These are phyloP conservation scores for Crithidia expoeki DNA, from an alignment of 208 protist genomes.

Conservation along the genomic window DNA sequence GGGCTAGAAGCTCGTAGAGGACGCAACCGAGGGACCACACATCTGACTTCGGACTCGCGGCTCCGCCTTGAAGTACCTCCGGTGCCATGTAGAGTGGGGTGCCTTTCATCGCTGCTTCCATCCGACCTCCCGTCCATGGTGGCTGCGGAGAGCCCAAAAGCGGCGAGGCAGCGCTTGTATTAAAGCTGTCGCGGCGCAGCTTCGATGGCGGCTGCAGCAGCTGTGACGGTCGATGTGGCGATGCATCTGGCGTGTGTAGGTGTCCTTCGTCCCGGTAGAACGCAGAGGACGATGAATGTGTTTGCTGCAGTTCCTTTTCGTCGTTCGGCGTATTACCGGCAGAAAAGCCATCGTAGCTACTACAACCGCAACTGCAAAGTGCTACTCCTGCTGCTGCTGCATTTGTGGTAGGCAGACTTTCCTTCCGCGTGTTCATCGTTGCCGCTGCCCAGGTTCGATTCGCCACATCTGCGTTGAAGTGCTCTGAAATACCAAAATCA, in stretches of 20 bases:
- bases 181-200: constrained; percentile 4
- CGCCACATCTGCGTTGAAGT: constrained; percentile 63
- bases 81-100: constrained; percentile 96
- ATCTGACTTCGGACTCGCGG: constrained; percentile 73
- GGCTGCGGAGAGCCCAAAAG: constrained; percentile 15
- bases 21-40: constrained; percentile 94
- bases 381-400: not conserved
- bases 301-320: not conserved
- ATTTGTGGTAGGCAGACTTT: constrained; percentile 4
- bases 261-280: not conserved
- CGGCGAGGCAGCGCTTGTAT: not conserved
- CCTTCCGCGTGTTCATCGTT: constrained; percentile 1
- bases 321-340: not conserved
- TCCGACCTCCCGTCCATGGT: constrained; percentile 3
- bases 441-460: constrained; percentile 24
- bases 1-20: constrained; percentile 86
- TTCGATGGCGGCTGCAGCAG: not conserved
- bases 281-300: not conserved
- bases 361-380: not conserved
- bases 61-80: constrained; percentile 86
- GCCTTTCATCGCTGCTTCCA: constrained; percentile 80
- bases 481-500: constrained; percentile 90
- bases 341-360: not conserved
- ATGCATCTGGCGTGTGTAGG: not conserved
- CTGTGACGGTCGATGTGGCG: constrained; percentile 4